phyloP scores from a whole-genome alignment of 495 filamentous ascomycete genomes.

The Podospora pseudopauciseta region DNA sequence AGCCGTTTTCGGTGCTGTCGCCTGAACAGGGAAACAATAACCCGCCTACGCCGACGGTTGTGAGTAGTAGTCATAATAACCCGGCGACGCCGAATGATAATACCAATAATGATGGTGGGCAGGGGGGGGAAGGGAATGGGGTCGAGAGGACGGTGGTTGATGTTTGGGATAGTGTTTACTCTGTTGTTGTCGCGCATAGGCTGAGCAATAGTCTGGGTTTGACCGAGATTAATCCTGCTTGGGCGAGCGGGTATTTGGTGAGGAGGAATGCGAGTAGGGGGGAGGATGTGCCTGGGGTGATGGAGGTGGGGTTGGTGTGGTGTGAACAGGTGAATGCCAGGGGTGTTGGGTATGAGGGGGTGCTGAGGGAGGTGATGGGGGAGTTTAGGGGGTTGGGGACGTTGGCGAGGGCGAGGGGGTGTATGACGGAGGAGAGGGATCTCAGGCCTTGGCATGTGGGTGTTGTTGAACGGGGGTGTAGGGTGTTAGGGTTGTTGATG shows the following conservation, averaged over 20 bases:
- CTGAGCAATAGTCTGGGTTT: conserved; percentile 63
- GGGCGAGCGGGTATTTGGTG: conserved; percentile 72
- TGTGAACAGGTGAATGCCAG: conserved; percentile 41
- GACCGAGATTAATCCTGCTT: conserved; percentile 58
- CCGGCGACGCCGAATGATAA: neutral
- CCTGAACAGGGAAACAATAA: conserved; percentile 51
- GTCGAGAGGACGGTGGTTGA: conserved; percentile 73
- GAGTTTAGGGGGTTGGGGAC: conserved; percentile 73
- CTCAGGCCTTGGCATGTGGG: conserved; percentile 83
- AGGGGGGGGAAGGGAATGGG: conserved; percentile 48
- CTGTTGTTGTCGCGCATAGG: conserved; percentile 66
- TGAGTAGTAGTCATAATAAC: conserved; percentile 6
- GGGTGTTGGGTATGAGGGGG: conserved; percentile 46
- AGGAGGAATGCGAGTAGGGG: conserved; percentile 63
- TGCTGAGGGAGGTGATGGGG: conserved; percentile 68
- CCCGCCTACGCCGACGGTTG: conserved; percentile 42
- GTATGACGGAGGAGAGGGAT: conserved; percentile 58
- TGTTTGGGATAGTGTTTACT: conserved; percentile 76
- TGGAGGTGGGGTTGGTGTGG: conserved; percentile 66
- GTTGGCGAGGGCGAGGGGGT: conserved; percentile 66
- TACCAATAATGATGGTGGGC: conserved; percentile 12
- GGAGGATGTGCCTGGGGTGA: conserved; percentile 58
- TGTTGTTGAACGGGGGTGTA: conserved; percentile 65
- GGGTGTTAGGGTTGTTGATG: conserved; percentile 56
- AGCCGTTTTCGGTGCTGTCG: conserved; percentile 47